Conservation (phyloP, 495 filamentous ascomycete genomes). For the Oidiodendron maius region DNA sequence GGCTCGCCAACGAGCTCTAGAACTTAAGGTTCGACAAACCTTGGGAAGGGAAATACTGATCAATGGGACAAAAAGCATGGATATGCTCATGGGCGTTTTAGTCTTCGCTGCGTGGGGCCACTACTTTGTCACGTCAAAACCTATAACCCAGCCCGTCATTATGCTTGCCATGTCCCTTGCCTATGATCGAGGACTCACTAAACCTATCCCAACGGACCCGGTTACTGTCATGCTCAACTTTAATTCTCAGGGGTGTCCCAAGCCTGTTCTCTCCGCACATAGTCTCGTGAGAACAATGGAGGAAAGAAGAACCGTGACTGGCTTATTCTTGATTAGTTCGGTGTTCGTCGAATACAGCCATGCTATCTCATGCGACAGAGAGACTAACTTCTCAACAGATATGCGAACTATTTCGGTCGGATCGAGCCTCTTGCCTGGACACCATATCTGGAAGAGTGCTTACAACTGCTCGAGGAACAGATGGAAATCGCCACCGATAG, state of each 20-base stretch:
- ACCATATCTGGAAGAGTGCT: no score
- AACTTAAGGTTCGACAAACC: neutral
- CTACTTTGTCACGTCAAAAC: neutral
- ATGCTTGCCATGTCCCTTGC: conserved; percentile 4
- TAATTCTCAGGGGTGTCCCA: no score
- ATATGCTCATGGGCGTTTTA: conserved; percentile 1
- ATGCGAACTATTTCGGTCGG: no score
- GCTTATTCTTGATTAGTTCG: conserved; percentile 3
- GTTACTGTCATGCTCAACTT: neutral
- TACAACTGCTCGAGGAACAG: no score
- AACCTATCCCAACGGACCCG: neutral
- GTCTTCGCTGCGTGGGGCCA: conserved; percentile 3
- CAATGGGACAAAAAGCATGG: neutral
- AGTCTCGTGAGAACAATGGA: conserved; percentile 10
- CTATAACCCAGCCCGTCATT: neutral
- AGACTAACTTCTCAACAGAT: no score
- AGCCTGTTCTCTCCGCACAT: neutral
- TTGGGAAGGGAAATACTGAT: conserved; percentile 2
- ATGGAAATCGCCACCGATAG: no score
- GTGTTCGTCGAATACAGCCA: no score
- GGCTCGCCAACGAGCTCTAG: neutral
- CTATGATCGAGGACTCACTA: conserved; percentile 6
- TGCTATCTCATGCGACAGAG: no score
- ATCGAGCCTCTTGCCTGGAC: no score
- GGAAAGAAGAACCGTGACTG: conserved; percentile 9